Base-by-base conservation (phyloP, 768 basidiomycete species). In the Suillus hirtellus region DNA sequence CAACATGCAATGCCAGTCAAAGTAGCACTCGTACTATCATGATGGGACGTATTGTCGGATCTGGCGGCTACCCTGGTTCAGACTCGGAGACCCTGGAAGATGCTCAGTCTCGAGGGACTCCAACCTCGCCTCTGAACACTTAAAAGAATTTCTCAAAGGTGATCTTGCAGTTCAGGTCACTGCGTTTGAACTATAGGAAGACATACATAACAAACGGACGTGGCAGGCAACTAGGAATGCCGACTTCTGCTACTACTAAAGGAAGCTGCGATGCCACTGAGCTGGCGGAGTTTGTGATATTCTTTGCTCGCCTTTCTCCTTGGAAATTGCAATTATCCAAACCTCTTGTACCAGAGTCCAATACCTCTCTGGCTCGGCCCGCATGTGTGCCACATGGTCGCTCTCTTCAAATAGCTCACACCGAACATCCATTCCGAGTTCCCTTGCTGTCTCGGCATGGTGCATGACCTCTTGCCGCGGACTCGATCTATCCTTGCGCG, bases 351-450 rank as follows among this genome's bases (percentile, higher is more conserved):
- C 61, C 19, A 67, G 68, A 6, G 47, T 37, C 72, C 72, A 73
- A 56, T 75, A 73, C 24, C 72, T 66, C 44, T 72, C 58, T 21
- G 72, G 72, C 59, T 73, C 65, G 17, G 46, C 9, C 12, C 72
- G 72, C 68, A 72, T 72, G 52, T 79, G 78, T n/a, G 71, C 63
- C 3, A 79, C 78, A 58, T 79, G 78, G 9, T 65, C 66, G 42
- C 72, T 79, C 21, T 72, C 67, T 24, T 73, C 74, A 54, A 75
- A 79, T 27, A 70, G 27, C 46, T 77, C 75, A 11, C 67, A 69
- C 9, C 46, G 66, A 3, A 76, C 73, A 24, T 71, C 55, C 21
- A 73, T 60, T 1, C 76, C 76, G 1, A 19, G 37, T 27, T 50
- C 27, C 59, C 62, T 68, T 24, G 72, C 74, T 4, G 60, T 53